A percentile compares a stretch with the other conserved stretches of the same genome.
Evolutionary conservation across 345 rosid species (phyloP).

Genomic region (Sonneratia caseolaris): DNA sequence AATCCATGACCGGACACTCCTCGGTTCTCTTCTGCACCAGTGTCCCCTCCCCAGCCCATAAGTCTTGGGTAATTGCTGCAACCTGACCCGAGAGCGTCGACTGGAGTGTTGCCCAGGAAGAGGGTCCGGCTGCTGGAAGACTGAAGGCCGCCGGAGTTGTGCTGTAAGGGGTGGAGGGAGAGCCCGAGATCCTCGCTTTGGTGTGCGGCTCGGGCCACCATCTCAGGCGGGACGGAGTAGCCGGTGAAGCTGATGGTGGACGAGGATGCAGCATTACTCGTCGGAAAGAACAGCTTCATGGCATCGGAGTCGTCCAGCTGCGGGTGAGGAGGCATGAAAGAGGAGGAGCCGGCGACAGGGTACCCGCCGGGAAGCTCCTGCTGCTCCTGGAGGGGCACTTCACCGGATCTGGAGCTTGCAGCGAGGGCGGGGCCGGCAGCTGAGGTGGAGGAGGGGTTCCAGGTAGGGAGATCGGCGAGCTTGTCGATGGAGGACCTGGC

Average conservation of each 20-base stretch:
- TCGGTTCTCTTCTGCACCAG: not conserved
- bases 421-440: constrained; percentile 14
- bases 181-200: constrained; percentile 16
- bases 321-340: constrained; percentile 18
- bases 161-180: constrained; percentile 17
- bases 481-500: constrained; percentile 76
- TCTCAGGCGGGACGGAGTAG: constrained; percentile 29
- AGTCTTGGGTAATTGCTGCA: constrained; percentile 35
- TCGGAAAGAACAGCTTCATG: constrained; percentile 52
- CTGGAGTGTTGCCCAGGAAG: not conserved
- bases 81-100: not conserved
- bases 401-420: constrained; percentile 8
- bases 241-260: constrained; percentile 40
- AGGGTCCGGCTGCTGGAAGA: constrained; percentile 1
- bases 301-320: constrained; percentile 20
- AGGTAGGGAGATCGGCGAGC: constrained; percentile 49
- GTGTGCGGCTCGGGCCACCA: not conserved
- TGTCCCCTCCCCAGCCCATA: constrained; percentile 36
- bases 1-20: constrained; percentile 8
- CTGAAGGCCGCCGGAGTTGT: constrained; percentile 1
- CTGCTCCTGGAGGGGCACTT: constrained; percentile 21
- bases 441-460: constrained; percentile 19
- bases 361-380: constrained; percentile 25
- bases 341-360: constrained; percentile 27
- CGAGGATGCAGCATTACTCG: constrained; percentile 29